These are phyloP conservation scores for Ophiosphaerella narmari DNA, from an alignment of 2,329 filamentous ascomycete genomes.

Conservation along the genomic window DNA sequence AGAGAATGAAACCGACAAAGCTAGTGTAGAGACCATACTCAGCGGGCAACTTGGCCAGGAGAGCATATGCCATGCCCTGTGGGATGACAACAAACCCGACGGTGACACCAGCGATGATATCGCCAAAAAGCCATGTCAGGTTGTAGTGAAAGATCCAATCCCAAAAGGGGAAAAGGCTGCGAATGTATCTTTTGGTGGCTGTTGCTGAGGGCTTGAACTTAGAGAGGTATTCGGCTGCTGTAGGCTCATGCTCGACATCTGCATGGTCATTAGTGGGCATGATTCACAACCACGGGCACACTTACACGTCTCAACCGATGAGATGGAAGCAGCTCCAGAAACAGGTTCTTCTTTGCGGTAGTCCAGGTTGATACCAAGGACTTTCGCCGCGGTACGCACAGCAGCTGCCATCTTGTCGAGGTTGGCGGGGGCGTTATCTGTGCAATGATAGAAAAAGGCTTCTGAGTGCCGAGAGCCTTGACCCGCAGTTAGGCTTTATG, in stretches of 20 bases:
- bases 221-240: conserved; percentile 70
- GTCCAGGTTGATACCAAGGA: conserved; percentile 79
- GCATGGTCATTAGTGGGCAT: conserved; percentile 53
- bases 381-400: conserved; percentile 77
- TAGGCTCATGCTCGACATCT: conserved; percentile 83
- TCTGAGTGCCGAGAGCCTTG: neutral
- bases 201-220: conserved; percentile 63
- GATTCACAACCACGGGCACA: neutral
- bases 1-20: conserved; percentile 92
- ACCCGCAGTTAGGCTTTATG: neutral
- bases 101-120: conserved; percentile 82
- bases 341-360: conserved; percentile 68
- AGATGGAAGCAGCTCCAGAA: conserved; percentile 75
- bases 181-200: conserved; percentile 65
- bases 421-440: neutral
- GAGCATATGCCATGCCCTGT: conserved; percentile 94
- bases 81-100: conserved; percentile 86
- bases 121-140: conserved; percentile 82
- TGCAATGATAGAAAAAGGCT: neutral
- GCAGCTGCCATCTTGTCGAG: conserved; percentile 52
- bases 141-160: conserved; percentile 91
- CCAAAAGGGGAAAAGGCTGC: conserved; percentile 83
- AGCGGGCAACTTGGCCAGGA: conserved; percentile 76
- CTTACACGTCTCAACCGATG: conserved; percentile 60
- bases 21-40: conserved; percentile 92